Percentiles rank a stretch among this genome's conserved stretches.
phyloP scores from a whole-genome alignment of 2,329 filamentous ascomycete species.

The Phyllosticta paracitricarpa region DNA sequence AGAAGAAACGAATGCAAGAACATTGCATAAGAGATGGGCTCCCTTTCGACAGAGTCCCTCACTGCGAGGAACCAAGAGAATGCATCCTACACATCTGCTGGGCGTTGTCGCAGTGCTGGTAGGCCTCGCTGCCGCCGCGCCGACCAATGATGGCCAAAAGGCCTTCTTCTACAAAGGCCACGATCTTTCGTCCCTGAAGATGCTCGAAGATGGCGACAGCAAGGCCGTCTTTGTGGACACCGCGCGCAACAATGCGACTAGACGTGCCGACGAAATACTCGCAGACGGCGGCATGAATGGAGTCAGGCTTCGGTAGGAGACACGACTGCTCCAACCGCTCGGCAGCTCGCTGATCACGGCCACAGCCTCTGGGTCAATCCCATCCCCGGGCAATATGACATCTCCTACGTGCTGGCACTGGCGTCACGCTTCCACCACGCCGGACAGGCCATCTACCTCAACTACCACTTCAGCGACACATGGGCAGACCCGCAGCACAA shows the following conservation, averaged over 20 bases:
- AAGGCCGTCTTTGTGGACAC: slow-evolving; percentile 22
- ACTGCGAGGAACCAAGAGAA: background rate
- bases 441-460: slow-evolving; percentile 51
- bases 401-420: slow-evolving; percentile 59
- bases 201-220: slow-evolving; percentile 1
- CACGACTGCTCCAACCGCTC: background rate
- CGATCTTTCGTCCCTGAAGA: slow-evolving; percentile 5
- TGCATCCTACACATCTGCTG: background rate
- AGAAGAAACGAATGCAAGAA: background rate
- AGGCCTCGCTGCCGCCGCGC: background rate
- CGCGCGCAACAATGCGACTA: slow-evolving; percentile 23
- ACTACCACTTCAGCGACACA: slow-evolving; percentile 58
- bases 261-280: slow-evolving; percentile 14
- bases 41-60: background rate
- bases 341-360: slow-evolving; percentile 13
- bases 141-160: background rate
- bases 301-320: slow-evolving; percentile 3
- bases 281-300: slow-evolving; percentile 9
- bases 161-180: slow-evolving; percentile 10
- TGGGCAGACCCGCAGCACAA: slow-evolving; percentile 63
- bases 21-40: background rate
- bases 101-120: background rate
- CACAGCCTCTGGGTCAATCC: slow-evolving; percentile 48
- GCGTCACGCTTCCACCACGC: slow-evolving; percentile 54
- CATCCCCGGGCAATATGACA: slow-evolving; percentile 51